Evolutionary conservation across 2,329 filamentous ascomycete species (phyloP), one percentile per base, ranked within the genome.

Genomic region (Fusarium beomiforme): DNA sequence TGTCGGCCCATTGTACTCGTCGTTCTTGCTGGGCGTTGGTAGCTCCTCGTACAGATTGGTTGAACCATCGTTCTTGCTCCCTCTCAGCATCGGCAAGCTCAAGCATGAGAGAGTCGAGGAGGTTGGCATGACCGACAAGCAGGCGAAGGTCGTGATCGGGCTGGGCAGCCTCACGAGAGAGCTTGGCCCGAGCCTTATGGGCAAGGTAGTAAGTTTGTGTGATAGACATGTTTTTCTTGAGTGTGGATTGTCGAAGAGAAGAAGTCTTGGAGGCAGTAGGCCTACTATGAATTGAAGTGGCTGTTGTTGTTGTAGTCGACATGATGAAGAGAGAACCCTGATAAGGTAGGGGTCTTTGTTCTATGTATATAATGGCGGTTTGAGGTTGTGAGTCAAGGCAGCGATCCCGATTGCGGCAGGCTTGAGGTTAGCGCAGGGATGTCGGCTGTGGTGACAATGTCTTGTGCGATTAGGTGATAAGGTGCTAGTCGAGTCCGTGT

Each of bases 131-230:
- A 78, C 95, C 96, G 77, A 99, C 96, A 67, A 99, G 92, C 47
- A 97, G 90, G 80, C 95, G 91, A 71, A 99, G 93, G 86, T 98
- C 91, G 88, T 98, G 96, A 81, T 98, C 95, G 77, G 93, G 87
- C 78, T 92, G 92, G 83, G 91, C 90, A 85, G 96, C 96, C 86
- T 98, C 95, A 72, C 88, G 89, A 74, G 94, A 94, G 79, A 99
- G 94, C 94, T 99, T 99, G 77, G 91, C 92, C 82, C 96, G 91
- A 80, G 96, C 96, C 84, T 95, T 95, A 88, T 97, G 95, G 81
- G 96, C 96, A 78, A 98, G 92, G 86, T 94, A 97, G 92, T 98
- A 99, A 69, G 95, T 98, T 85, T 98, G 94, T 31, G 95, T 97
- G 85, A 98, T 92, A 81, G 93, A 97, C 96, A 98, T 98, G 85